Base-by-base conservation (phyloP, 148 eudicot species). In the Beta vulgaris region DNA sequence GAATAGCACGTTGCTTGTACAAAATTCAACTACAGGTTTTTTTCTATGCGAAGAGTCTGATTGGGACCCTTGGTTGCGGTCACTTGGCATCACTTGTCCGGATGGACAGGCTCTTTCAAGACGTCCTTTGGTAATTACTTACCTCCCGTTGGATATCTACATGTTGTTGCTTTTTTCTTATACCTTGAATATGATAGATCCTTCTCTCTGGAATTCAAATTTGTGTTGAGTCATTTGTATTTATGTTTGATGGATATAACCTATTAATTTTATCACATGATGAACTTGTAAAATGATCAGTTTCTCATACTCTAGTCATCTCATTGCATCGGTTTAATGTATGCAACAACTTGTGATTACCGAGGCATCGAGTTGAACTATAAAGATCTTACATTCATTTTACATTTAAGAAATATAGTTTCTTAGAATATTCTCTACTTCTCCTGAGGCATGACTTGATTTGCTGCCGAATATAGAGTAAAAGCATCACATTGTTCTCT, bases 91-190 rank as follows among this genome's bases (percentile, higher is more conserved):
- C 81, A 95, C 96, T n/a, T 97, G 98, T 78, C 98, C 98, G 39
- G 98, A 95, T 83, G 98, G 98, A 63, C 98, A 95, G 71, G 92
- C 96, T 69, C 96, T 95, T 83, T 95, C 98, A 75, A 92, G 97
- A 80, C 98, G 96, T 53, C 87, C 98, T 44, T 73, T 82, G 91
- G 98, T 95, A 90, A 83, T 14, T 73, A 44, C 62, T 46, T 57
- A 6, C 21, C 39, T 23, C 36, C 4, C 35, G 18, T 28, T 69
- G 16, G n/a, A 31, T 67, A 26, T 28, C 32, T 36, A 3, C 49
- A 32, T 35, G 10, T 46, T 73, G 34, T 79, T 68, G 14, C 7
- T 80, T 23, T 70, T 61, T 23, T 65, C 37, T 72, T 21, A 13
- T 40, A 57, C 34, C 51, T 66, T 42, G n/a, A 21, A 31, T 1